Conservation (phyloP, 164 flowering plant genomes). For the Warburgia ugandensis region DNA sequence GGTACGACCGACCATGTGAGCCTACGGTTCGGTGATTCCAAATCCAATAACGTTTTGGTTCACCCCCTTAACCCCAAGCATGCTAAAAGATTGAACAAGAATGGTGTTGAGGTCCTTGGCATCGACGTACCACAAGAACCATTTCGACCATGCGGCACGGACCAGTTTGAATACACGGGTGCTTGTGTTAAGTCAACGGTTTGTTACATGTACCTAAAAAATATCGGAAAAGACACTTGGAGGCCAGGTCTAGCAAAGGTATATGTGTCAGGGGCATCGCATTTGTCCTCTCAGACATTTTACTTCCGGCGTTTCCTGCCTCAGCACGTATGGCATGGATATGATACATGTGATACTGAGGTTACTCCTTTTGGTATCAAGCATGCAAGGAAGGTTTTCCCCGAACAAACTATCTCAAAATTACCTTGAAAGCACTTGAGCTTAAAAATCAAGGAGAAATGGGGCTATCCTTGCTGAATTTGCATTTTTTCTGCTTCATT, state of each 20-base stretch:
- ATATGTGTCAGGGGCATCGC: slow-evolving; percentile 16
- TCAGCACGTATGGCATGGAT: slow-evolving; percentile 55
- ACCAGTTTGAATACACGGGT: slow-evolving; percentile 44
- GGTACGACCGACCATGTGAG: slow-evolving; percentile 47
- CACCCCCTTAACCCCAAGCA: slow-evolving; percentile 46
- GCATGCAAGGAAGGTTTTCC: slow-evolving; percentile 38
- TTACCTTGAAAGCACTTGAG: too few relatives aligned
- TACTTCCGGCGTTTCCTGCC: slow-evolving; percentile 53
- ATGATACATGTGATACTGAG: slow-evolving; percentile 39
- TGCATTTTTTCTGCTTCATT: too few relatives aligned
- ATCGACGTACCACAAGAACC: slow-evolving; percentile 38
- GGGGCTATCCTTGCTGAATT: too few relatives aligned
- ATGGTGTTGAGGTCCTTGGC: not conserved
- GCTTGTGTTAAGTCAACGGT: slow-evolving; percentile 44
- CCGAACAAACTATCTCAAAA: too few relatives aligned
- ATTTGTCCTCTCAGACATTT: slow-evolving; percentile 36
- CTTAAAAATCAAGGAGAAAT: too few relatives aligned
- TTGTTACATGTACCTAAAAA: slow-evolving; percentile 52
- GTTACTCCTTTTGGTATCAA: slow-evolving; percentile 58
- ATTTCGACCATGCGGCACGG: slow-evolving; percentile 45
- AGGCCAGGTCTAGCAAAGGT: slow-evolving; percentile 58
- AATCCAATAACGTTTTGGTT: slow-evolving; percentile 38
- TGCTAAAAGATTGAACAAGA: slow-evolving; percentile 25
- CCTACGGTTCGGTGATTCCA: slow-evolving; percentile 51
- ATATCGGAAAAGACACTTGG: slow-evolving; percentile 49